Percentiles rank a stretch among this genome's conserved stretches.
Evolutionary conservation across 1,284 basidiomycete species (phyloP).

Genomic region (Phlebopus sp.): DNA sequence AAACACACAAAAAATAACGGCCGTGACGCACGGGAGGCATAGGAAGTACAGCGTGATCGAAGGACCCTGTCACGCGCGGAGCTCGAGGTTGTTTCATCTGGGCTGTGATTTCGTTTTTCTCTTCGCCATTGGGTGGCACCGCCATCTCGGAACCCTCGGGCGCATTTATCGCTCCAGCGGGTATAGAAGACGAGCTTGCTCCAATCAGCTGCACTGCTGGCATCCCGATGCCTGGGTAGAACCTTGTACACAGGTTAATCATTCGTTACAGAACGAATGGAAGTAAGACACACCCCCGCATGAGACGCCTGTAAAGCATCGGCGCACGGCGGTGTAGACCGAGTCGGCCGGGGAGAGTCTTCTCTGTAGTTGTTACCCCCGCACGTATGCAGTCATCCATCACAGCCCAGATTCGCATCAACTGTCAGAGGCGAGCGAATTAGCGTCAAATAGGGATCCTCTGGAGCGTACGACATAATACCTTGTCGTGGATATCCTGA

Average conservation of each 20-base stretch:
- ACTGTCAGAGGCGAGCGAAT: constrained; percentile 34
- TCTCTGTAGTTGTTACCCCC: constrained; percentile 80
- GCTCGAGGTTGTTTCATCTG: constrained; percentile 30
- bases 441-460: not conserved
- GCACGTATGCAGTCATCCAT: constrained; percentile 94
- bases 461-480: constrained; percentile 28
- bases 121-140: constrained; percentile 7
- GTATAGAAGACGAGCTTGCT: constrained; percentile 31
- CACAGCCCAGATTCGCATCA: constrained; percentile 82
- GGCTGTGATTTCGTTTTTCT: constrained; percentile 4
- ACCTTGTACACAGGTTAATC: constrained; percentile 26
- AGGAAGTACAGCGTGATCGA: constrained; percentile 81
- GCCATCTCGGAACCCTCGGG: constrained; percentile 34
- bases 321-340: constrained; percentile 78
- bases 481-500: constrained; percentile 75
- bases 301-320: constrained; percentile 81
- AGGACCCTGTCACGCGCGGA: constrained; percentile 67
- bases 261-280: not conserved
- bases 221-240: constrained; percentile 63
- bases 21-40: constrained; percentile 66
- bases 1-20: constrained; percentile 1
- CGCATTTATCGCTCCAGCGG: constrained; percentile 35
- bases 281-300: constrained; percentile 64
- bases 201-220: constrained; percentile 45
- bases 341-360: constrained; percentile 83